Conservation (phyloP, 1,139 yeast species). For the Scheffersomyces cryptocercus region DNA sequence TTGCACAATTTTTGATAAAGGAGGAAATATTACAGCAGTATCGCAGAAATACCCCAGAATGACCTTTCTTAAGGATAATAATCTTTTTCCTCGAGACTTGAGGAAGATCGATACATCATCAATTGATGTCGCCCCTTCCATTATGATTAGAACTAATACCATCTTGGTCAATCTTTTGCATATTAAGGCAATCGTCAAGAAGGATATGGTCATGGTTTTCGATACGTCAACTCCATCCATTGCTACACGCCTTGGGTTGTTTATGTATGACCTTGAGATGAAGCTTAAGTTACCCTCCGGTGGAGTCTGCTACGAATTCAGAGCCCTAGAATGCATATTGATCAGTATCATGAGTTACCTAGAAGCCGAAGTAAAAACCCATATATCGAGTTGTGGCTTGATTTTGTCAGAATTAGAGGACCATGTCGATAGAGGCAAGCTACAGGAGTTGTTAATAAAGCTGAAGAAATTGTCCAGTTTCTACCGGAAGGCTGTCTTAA, state of each 20-base stretch:
- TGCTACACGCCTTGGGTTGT: conserved; percentile 67
- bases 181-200: conserved; percentile 81
- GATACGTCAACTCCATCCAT: conserved; percentile 63
- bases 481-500: conserved; percentile 78
- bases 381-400: conserved; percentile 70
- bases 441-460: conserved; percentile 76
- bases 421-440: conserved; percentile 78
- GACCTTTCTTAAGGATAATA: conserved; percentile 72
- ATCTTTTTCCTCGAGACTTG: conserved; percentile 77
- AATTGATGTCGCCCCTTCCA: conserved; percentile 86
- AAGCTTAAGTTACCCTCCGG: conserved; percentile 55
- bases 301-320: conserved; percentile 66
- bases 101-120: conserved; percentile 87
- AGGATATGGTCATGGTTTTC: conserved; percentile 79
- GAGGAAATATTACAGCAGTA: conserved; percentile 73
- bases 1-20: conserved; percentile 71
- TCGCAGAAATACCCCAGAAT: conserved; percentile 78
- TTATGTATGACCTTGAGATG: conserved; percentile 84
- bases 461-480: conserved; percentile 81
- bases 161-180: conserved; percentile 80
- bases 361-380: conserved; percentile 82
- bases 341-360: conserved; percentile 81
- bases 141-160: conserved; percentile 75
- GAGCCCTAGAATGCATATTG: conserved; percentile 86
- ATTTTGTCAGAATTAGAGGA: conserved; percentile 81